phyloP scores from a whole-genome alignment of 441 rosid species.

The Eutrema salsugineum region DNA sequence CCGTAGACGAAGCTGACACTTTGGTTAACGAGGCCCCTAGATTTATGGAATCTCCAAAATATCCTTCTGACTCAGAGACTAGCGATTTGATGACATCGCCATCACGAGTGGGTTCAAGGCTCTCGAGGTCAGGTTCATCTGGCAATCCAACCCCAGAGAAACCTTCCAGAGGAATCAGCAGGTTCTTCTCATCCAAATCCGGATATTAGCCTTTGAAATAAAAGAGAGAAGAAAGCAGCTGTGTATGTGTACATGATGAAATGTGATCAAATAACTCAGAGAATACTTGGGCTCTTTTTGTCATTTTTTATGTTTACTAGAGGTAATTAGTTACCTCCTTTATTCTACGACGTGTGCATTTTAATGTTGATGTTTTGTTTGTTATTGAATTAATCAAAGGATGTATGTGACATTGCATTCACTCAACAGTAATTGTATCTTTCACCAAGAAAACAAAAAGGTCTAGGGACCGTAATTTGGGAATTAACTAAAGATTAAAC shows the following conservation, averaged over 20 bases:
- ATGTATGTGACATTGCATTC: not conserved
- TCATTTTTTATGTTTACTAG: not conserved
- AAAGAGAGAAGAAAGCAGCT: not conserved
- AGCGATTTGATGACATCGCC: conserved; percentile 58
- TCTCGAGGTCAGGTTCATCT: conserved; percentile 48
- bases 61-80: conserved; percentile 42
- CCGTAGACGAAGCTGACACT: conserved; percentile 16
- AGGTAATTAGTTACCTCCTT: not conserved
- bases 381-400: not conserved
- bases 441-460: not conserved
- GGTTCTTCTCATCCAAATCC: conserved; percentile 81
- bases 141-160: conserved; percentile 57
- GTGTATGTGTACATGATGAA: conserved; percentile 28
- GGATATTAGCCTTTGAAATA: conserved; percentile 15
- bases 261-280: conserved; percentile 5
- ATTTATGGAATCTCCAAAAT: conserved; percentile 43
- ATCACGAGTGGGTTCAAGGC: conserved; percentile 44
- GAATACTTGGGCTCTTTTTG: conserved; percentile 9
- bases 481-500: no score
- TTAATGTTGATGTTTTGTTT: not conserved
- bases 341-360: conserved; percentile 10
- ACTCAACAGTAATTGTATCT: not conserved
- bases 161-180: conserved; percentile 62
- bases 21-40: conserved; percentile 17
- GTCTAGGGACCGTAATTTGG: no score